These are phyloP conservation scores for Citrus cavaleriei DNA, from an alignment of 345 rosid genomes.

Conservation along the genomic window DNA sequence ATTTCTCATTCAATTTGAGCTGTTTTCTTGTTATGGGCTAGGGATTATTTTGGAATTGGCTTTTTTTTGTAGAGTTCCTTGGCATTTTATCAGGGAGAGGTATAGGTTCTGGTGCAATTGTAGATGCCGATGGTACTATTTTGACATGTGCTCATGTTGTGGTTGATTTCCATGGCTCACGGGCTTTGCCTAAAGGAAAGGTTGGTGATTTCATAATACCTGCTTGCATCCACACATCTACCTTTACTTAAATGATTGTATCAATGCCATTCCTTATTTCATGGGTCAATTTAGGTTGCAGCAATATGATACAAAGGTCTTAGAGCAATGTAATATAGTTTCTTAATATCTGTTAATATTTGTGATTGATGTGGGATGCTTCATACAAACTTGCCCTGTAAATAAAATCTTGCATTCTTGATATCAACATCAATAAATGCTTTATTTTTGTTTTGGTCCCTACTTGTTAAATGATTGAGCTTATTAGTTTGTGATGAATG, in stretches of 20 bases:
- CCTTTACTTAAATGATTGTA: neutral
- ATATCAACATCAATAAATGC: too few relatives aligned
- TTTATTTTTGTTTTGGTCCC: too few relatives aligned
- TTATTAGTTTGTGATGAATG: too few relatives aligned
- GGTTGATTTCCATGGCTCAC: slow-evolving; percentile 51
- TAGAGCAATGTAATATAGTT: too few relatives aligned
- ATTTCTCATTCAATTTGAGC: neutral
- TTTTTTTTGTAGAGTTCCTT: slow-evolving; percentile 33
- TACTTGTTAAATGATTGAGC: too few relatives aligned
- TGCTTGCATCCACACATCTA: neutral
- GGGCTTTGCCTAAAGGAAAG: slow-evolving; percentile 55
- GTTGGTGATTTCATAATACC: slow-evolving; percentile 28
- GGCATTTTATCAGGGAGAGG: slow-evolving; percentile 53
- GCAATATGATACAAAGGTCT: too few relatives aligned
- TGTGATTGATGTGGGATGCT: too few relatives aligned
- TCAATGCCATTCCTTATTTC: too few relatives aligned
- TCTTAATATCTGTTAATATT: too few relatives aligned
- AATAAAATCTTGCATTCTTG: too few relatives aligned
- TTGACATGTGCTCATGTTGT: slow-evolving; percentile 93
- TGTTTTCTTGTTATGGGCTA: neutral
- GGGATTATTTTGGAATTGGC: slow-evolving; percentile 5
- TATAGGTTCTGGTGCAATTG: slow-evolving; percentile 85
- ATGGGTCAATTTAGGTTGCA: too few relatives aligned
- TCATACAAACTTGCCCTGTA: too few relatives aligned
- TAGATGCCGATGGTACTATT: slow-evolving; percentile 76